A percentile compares a stretch with the other conserved stretches of the same genome.
These are phyloP conservation scores for Benincasa hispida DNA, from an alignment of 306 rosid genomes.

Conservation along the genomic window DNA sequence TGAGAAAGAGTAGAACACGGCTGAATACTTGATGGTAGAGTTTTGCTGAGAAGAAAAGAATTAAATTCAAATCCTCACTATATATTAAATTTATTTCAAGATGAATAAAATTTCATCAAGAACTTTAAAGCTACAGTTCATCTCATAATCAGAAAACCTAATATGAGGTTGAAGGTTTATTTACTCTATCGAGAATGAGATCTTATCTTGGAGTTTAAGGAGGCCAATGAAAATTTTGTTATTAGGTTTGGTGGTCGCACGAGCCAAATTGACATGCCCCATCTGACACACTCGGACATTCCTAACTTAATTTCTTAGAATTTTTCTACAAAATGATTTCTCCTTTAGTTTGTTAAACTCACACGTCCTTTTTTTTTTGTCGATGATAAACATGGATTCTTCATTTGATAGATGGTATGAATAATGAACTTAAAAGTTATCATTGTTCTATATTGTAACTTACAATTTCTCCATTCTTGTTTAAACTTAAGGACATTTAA, in stretches of 20 bases:
- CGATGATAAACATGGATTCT: too few relatives aligned
- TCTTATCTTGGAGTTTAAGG: background rate
- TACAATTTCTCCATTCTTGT: background rate
- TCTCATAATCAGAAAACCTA: background rate
- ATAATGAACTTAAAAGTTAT: too few relatives aligned
- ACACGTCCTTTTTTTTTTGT: background rate
- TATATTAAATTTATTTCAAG: too few relatives aligned
- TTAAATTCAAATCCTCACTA: too few relatives aligned
- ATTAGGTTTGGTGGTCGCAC: background rate
- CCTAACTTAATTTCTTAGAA: background rate
- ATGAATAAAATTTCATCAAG: background rate
- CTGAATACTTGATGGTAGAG: too few relatives aligned
- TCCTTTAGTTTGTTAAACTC: background rate
- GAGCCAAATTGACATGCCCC: background rate
- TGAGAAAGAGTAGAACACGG: too few relatives aligned
- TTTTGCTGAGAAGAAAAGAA: too few relatives aligned
- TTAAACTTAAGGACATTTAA: constrained; percentile 15
- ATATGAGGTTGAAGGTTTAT: background rate
- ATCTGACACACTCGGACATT: background rate
- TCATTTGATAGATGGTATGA: too few relatives aligned
- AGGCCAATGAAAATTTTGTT: background rate
- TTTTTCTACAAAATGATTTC: background rate
- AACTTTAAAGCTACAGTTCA: background rate
- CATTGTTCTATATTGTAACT: background rate
- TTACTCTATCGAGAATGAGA: background rate